Evolutionary conservation across 768 basidiomycete genomes (phyloP).

Genomic region (Strobilomyces echinocephalus): DNA sequence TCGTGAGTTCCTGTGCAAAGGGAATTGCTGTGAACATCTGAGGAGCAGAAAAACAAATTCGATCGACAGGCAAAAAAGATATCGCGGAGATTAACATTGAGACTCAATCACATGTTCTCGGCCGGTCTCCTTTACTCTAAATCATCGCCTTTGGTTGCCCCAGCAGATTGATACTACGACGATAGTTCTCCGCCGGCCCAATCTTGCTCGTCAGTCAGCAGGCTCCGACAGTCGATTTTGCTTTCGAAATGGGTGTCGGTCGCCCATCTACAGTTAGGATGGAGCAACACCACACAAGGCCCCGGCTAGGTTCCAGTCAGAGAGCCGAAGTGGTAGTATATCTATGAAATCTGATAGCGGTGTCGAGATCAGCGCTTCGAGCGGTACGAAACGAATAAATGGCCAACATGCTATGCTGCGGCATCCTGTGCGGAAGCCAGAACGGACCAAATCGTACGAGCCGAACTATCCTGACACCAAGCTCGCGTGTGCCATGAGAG

Average conservation of each 20-base stretch:
- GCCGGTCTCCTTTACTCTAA: background rate
- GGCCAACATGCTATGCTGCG: slow-evolving; percentile 8
- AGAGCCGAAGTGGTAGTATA: background rate
- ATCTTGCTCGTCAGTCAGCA: background rate
- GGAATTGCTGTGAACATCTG: slow-evolving; percentile 4
- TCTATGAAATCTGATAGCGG: background rate
- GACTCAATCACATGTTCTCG: background rate
- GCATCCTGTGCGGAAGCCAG: slow-evolving; percentile 6
- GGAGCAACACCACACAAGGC: background rate
- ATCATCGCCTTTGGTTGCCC: background rate
- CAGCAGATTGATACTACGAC: background rate
- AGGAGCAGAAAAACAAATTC: background rate
- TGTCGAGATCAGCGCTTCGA: slow-evolving; percentile 6
- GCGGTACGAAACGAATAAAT: background rate
- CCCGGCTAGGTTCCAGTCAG: background rate
- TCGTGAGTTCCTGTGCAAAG: slow-evolving; percentile 12
- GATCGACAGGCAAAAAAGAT: background rate
- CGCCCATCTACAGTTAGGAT: background rate
- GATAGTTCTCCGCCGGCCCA: background rate
- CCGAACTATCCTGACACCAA: background rate
- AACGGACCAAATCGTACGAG: slow-evolving; percentile 15
- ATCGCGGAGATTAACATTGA: slow-evolving; percentile 9
- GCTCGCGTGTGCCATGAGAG: background rate
- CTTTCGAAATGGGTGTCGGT: background rate
- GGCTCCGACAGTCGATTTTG: background rate